Evolutionary conservation across 495 filamentous ascomycete genomes (phyloP).

Genomic region (Ascobolus immersus): DNA sequence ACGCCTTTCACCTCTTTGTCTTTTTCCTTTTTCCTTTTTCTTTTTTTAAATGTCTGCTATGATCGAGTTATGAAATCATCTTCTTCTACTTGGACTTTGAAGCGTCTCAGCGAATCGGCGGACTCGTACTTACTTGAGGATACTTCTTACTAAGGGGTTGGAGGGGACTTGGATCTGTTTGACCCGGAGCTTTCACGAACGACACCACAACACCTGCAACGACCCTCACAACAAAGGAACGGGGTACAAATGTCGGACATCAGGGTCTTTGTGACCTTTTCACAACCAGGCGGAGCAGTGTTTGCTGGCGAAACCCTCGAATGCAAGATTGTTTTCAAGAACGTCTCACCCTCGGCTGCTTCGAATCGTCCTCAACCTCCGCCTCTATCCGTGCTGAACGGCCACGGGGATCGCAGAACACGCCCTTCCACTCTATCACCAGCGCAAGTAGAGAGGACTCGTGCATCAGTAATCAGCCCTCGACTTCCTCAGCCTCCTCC

Average conservation of each 20-base stretch:
- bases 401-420: too few species aligned
- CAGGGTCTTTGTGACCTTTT: constrained; percentile 68
- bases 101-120: neutral
- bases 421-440: too few species aligned
- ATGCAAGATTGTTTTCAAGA: constrained; percentile 90
- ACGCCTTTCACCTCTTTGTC: neutral
- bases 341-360: constrained; percentile 31
- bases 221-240: constrained; percentile 1
- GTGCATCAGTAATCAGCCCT: too few species aligned
- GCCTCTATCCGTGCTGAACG: too few species aligned
- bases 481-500: too few species aligned
- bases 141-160: neutral
- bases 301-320: constrained; percentile 87
- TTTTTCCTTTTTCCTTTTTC: neutral
- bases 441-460: too few species aligned
- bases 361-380: constrained; percentile 9
- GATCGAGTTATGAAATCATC: neutral
- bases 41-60: neutral
- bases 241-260: constrained; percentile 28
- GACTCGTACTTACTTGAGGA: neutral
- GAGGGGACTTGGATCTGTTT: neutral
- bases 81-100: neutral
- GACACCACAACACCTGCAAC: neutral
- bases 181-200: neutral
- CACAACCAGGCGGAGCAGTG: constrained; percentile 35